phyloP scores from a whole-genome alignment of 305 asterid genomes.

The Fraxinus velutina region DNA sequence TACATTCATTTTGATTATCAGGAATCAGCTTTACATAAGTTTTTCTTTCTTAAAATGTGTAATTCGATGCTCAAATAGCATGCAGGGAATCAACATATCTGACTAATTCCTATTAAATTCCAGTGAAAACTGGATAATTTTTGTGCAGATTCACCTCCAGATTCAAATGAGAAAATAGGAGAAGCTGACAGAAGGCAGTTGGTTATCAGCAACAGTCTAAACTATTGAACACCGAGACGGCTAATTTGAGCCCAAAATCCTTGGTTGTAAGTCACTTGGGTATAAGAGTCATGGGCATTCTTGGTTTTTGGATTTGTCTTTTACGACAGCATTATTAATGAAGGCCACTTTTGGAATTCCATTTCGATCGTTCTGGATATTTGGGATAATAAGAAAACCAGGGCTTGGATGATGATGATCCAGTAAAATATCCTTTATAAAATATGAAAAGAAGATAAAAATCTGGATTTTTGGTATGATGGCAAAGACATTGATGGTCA shows the following conservation, averaged over 20 bases:
- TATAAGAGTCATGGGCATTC: neutral
- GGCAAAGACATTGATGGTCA: neutral
- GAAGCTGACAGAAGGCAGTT: neutral
- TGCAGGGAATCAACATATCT: neutral
- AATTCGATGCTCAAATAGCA: neutral
- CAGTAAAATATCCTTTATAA: neutral
- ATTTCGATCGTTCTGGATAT: neutral
- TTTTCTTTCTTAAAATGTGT: neutral
- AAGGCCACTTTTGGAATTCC: neutral
- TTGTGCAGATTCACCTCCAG: neutral
- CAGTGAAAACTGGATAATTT: neutral
- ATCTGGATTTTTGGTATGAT: neutral
- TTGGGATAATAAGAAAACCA: neutral
- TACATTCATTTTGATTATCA: neutral
- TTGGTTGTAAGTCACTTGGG: neutral
- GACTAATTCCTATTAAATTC: neutral
- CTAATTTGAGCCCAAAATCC: neutral
- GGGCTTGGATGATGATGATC: neutral
- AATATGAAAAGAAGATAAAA: neutral
- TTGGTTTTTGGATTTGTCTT: neutral
- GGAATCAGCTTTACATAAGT: neutral
- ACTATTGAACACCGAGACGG: neutral
- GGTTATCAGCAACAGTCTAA: neutral
- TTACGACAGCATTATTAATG: neutral
- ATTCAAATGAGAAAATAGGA: neutral